Evolutionary conservation across 2,329 filamentous ascomycete species (phyloP).

Genomic region (Byssothecium circinans): DNA sequence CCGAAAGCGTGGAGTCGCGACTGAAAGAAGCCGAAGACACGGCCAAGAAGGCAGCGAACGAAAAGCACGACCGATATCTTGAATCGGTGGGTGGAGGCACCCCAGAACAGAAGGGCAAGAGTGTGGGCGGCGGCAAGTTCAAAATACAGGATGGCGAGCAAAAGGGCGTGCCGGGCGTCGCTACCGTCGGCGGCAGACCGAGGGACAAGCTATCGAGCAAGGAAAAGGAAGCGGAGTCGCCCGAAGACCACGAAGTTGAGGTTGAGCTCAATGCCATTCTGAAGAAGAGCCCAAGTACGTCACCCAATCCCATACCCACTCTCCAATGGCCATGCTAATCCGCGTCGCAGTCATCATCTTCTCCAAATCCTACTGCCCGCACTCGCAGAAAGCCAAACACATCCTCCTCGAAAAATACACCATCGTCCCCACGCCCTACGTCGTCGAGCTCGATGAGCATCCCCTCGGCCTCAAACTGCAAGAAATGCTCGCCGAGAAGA

Average conservation of each 20-base stretch:
- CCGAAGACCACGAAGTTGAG: constrained; percentile 67
- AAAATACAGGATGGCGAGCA: constrained; percentile 33
- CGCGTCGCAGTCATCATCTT: constrained; percentile 78
- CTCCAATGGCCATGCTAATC: constrained; percentile 10
- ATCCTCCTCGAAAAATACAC: constrained; percentile 82
- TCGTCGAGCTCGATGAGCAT: constrained; percentile 89
- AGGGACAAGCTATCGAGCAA: constrained; percentile 45
- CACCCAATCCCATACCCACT: not conserved
- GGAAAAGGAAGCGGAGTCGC: constrained; percentile 57
- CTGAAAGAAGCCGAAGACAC: constrained; percentile 69
- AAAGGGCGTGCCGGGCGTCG: constrained; percentile 44
- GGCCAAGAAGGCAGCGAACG: constrained; percentile 68
- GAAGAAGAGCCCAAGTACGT: constrained; percentile 77
- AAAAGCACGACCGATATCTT: constrained; percentile 59
- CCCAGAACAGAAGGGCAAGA: constrained; percentile 50
- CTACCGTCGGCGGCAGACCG: constrained; percentile 48
- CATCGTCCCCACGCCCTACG: constrained; percentile 78
- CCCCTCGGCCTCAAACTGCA: constrained; percentile 74
- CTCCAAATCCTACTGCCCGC: constrained; percentile 90
- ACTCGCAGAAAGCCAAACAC: constrained; percentile 80
- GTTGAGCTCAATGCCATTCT: constrained; percentile 75
- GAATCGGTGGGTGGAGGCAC: constrained; percentile 35
- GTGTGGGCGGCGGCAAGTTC: not conserved
- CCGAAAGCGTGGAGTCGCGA: constrained; percentile 60
- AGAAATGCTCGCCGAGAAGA: constrained; percentile 68